These are phyloP conservation scores for Trichophaea hybrida DNA, from an alignment of 2,329 filamentous ascomycete genomes.

Conservation along the genomic window DNA sequence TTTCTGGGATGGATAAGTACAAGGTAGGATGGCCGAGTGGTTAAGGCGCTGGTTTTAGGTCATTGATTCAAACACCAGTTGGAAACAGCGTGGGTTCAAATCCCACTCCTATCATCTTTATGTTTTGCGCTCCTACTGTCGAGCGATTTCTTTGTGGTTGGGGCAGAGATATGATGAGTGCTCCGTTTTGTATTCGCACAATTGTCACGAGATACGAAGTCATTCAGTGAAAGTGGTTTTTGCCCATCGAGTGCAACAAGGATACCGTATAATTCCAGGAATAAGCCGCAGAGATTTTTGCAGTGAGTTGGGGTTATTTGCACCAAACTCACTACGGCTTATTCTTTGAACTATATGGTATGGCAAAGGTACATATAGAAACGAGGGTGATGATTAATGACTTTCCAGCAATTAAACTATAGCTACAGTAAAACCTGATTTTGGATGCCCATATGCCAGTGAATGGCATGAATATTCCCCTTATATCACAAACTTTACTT, in stretches of 20 bases:
- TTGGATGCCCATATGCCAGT: too few species aligned
- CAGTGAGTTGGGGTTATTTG: neutral
- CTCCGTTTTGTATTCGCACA: neutral
- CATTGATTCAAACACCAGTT: slow-evolving; percentile 1
- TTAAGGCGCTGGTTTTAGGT: slow-evolving; percentile 4
- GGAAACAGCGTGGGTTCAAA: slow-evolving; percentile 4
- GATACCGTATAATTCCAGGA: neutral
- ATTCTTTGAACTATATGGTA: neutral
- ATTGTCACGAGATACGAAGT: neutral
- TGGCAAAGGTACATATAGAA: neutral
- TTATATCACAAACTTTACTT: neutral
- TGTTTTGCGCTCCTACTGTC: neutral
- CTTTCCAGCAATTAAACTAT: neutral
- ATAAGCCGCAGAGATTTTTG: neutral
- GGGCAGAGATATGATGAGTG: neutral
- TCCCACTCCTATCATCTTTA: neutral
- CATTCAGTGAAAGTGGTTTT: neutral
- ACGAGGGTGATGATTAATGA: neutral
- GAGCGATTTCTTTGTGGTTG: neutral
- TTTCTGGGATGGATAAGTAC: too few species aligned
- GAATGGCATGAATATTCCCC: neutral
- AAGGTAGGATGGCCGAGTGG: slow-evolving; percentile 4
- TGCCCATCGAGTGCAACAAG: neutral
- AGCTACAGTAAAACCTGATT: neutral
- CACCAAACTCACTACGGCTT: neutral